These are phyloP conservation scores for Raphanus sativus DNA, from an alignment of 345 rosid species.

Conservation along the genomic window DNA sequence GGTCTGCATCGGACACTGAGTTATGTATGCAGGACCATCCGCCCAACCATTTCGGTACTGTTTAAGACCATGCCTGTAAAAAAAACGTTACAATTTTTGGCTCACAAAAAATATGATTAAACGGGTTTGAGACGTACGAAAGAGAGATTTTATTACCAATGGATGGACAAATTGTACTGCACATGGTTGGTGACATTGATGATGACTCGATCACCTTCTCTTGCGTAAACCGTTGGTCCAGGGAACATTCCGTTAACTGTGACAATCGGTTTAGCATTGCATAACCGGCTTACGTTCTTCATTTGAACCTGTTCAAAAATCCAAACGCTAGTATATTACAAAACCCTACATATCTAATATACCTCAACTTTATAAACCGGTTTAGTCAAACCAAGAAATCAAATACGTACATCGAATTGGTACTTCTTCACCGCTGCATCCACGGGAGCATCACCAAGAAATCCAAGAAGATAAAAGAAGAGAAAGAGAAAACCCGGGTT, in stretches of 20 bases:
- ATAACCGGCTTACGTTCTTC: constrained; percentile 53
- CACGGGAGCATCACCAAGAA: constrained; percentile 29
- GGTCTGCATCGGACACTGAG: constrained; percentile 75
- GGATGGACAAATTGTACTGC: constrained; percentile 55
- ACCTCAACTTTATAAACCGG: not conserved
- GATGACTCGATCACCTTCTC: constrained; percentile 58
- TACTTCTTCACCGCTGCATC: constrained; percentile 47
- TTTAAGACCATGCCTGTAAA: constrained; percentile 70
- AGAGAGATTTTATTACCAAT: constrained; percentile 42
- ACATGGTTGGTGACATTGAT: constrained; percentile 55
- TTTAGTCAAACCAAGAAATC: not conserved
- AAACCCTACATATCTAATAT: not conserved
- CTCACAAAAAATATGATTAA: not conserved
- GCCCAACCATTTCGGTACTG: constrained; percentile 83
- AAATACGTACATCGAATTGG: constrained; percentile 46
- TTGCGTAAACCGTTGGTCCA: constrained; percentile 53
- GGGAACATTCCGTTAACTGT: constrained; percentile 62
- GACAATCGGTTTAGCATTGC: constrained; percentile 59
- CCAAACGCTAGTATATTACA: not conserved
- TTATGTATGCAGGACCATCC: constrained; percentile 78
- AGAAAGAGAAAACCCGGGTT: constrained; percentile 20
- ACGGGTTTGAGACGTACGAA: constrained; percentile 4
- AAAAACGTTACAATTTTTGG: not conserved
- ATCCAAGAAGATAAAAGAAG: constrained; percentile 33
- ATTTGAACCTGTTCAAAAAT: constrained; percentile 45